These are phyloP conservation scores for Botrytis porri DNA, from an alignment of 2,329 filamentous ascomycete genomes.

Conservation along the genomic window DNA sequence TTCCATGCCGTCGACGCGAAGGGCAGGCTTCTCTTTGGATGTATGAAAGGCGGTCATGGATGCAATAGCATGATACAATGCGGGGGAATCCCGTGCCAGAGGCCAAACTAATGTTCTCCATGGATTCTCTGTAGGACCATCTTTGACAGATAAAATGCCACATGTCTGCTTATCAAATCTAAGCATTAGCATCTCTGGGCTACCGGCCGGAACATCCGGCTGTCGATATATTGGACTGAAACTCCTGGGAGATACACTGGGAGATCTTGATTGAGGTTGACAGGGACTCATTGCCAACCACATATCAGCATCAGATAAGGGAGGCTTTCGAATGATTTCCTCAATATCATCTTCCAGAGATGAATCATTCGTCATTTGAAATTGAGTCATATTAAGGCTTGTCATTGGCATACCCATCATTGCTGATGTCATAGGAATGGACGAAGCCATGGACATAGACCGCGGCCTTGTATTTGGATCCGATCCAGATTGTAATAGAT, in stretches of 20 bases:
- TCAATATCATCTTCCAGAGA: slow-evolving; percentile 50
- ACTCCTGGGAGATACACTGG: slow-evolving; percentile 24
- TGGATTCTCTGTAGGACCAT: slow-evolving; percentile 66
- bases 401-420: slow-evolving; percentile 25
- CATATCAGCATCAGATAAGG: slow-evolving; percentile 30
- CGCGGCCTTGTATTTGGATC: slow-evolving; percentile 42
- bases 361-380: slow-evolving; percentile 30
- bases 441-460: slow-evolving; percentile 5
- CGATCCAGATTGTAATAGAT: slow-evolving; percentile 48
- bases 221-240: slow-evolving; percentile 43
- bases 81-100: slow-evolving; percentile 59
- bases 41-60: slow-evolving; percentile 69
- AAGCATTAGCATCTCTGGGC: slow-evolving; percentile 59
- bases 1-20: slow-evolving; percentile 62
- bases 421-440: slow-evolving; percentile 23
- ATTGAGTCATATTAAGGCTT: slow-evolving; percentile 28
- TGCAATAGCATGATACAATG: slow-evolving; percentile 65
- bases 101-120: slow-evolving; percentile 72
- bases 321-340: slow-evolving; percentile 48
- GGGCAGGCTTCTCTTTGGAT: slow-evolving; percentile 52
- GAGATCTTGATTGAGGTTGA: slow-evolving; percentile 29
- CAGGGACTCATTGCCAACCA: slow-evolving; percentile 32
- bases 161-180: slow-evolving; percentile 66
- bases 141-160: slow-evolving; percentile 68
- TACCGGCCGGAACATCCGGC: slow-evolving; percentile 48